Evolutionary conservation across 108 stramenopile species (phyloP).

Genomic region (Skeletonema costatum): DNA sequence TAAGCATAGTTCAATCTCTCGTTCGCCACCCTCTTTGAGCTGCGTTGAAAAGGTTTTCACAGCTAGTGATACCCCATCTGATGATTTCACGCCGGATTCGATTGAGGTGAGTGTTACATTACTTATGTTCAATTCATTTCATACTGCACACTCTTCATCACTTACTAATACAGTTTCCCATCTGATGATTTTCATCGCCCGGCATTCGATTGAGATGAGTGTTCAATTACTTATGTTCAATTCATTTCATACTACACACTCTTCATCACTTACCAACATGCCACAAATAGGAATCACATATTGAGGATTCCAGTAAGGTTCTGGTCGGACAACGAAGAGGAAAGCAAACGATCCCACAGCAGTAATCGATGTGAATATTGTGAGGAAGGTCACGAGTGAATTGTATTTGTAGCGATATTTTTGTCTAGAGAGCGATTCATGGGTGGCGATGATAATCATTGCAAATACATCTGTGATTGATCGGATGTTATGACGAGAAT

Average conservation of each 20-base stretch:
- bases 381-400: constrained; percentile 47
- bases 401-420: constrained; percentile 72
- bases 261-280: constrained; percentile 59
- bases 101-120: no score
- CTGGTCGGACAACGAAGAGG: constrained; percentile 62
- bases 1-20: constrained; percentile 59
- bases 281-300: constrained; percentile 89
- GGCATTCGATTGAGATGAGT: no score
- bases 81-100: not conserved
- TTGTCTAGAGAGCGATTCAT: constrained; percentile 60
- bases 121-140: no score
- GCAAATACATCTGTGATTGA: constrained; percentile 44
- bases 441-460: constrained; percentile 79
- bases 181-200: not conserved
- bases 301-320: constrained; percentile 74
- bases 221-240: not conserved
- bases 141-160: no score
- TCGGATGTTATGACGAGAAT: not conserved
- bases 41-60: constrained; percentile 61
- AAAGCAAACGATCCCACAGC: constrained; percentile 70
- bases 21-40: constrained; percentile 53
- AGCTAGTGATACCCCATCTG: constrained; percentile 62
- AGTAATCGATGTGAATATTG: constrained; percentile 54
- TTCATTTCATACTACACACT: not conserved
- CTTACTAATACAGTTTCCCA: constrained; percentile 79